Evolutionary conservation across 139 green algal species (phyloP).

Genomic region (Desmodesmus armatus): DNA sequence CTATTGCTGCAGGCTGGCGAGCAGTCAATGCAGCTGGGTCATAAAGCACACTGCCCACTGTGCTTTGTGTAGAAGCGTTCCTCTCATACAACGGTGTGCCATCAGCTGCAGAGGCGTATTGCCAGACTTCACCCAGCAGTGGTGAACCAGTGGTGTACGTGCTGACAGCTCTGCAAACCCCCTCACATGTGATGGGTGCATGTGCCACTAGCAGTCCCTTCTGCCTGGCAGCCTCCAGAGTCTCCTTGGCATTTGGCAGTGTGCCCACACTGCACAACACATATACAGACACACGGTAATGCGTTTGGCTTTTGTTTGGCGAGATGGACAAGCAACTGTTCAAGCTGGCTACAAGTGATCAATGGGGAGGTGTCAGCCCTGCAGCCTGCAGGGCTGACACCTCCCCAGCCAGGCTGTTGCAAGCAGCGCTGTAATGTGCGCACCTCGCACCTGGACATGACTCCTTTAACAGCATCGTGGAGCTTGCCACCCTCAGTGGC

Average conservation of each 20-base stretch:
- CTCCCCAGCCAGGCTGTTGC: no score
- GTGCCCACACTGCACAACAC: conserved; percentile 48
- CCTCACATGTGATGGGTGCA: conserved; percentile 56
- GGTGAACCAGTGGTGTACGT: no score
- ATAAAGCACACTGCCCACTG: background rate
- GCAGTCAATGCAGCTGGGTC: background rate
- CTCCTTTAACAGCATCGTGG: conserved; percentile 59
- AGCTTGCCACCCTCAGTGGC: conserved; percentile 57
- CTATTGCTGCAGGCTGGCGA: background rate
- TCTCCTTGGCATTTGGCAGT: conserved; percentile 49
- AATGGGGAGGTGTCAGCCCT: no score
- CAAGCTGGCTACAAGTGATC: no score
- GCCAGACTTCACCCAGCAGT: background rate
- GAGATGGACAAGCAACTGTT: no score
- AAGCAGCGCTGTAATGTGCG: background rate
- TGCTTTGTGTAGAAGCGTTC: background rate
- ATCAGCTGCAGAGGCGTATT: background rate
- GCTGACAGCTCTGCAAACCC: background rate
- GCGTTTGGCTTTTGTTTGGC: background rate
- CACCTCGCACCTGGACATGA: conserved; percentile 61
- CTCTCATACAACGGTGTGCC: background rate
- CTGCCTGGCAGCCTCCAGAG: conserved; percentile 49
- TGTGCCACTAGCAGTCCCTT: conserved; percentile 54
- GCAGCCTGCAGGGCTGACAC: no score
- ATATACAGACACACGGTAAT: background rate